Evolutionary conservation across 2,329 filamentous ascomycete species (phyloP).

Genomic region (Sporothrix mexicana): DNA sequence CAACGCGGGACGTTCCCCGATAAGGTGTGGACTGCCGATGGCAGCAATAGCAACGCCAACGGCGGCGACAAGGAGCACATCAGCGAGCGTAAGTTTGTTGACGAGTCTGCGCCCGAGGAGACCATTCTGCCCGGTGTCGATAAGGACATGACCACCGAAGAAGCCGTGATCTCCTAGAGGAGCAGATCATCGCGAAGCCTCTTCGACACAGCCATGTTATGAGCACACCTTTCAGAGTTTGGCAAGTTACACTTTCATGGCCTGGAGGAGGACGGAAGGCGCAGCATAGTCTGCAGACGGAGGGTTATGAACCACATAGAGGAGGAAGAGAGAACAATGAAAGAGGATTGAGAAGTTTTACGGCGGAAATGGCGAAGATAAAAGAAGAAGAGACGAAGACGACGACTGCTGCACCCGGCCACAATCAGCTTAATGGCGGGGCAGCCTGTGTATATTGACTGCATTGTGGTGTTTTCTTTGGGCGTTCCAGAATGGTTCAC

Average conservation of each 20-base stretch:
- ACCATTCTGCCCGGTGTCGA: constrained; percentile 66
- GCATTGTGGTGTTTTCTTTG: constrained; percentile 29
- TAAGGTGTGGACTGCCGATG: constrained; percentile 84
- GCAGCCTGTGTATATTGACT: constrained; percentile 24
- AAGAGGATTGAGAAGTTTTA: not conserved
- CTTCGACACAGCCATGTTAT: not conserved
- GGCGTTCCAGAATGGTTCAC: constrained; percentile 22
- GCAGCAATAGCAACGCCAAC: constrained; percentile 39
- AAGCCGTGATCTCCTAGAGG: constrained; percentile 35
- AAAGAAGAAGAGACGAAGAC: not conserved
- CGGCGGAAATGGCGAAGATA: not conserved
- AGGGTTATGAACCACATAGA: not conserved
- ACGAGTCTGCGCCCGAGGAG: constrained; percentile 71
- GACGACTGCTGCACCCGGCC: not conserved
- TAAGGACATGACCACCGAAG: constrained; percentile 48
- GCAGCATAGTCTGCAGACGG: too few species aligned
- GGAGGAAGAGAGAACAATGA: not conserved
- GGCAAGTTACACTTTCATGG: not conserved
- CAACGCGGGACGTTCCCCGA: constrained; percentile 85
- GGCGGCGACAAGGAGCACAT: constrained; percentile 61
- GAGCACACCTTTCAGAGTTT: too few species aligned
- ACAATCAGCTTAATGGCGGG: not conserved
- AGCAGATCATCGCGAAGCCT: constrained; percentile 27
- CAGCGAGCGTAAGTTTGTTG: constrained; percentile 87
- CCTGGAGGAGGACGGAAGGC: not conserved